phyloP scores from a whole-genome alignment of 208 protist genomes.

The Trypanosoma lewisi region DNA sequence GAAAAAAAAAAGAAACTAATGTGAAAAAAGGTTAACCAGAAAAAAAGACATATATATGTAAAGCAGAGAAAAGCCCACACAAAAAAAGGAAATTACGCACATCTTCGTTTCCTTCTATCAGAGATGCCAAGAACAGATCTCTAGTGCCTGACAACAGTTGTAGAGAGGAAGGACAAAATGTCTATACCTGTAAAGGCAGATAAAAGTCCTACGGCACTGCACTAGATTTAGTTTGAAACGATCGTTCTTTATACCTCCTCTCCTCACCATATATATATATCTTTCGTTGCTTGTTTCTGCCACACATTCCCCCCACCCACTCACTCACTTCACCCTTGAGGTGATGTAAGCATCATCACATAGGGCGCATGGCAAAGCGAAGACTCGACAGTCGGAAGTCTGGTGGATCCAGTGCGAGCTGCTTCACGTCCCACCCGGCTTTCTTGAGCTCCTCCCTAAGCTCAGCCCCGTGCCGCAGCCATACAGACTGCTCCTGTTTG shows the following conservation, averaged over 20 bases:
- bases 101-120: no score
- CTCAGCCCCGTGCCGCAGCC: conserved; percentile 28
- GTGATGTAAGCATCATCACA: conserved; percentile 28
- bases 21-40: background rate
- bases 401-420: conserved; percentile 64
- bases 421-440: conserved; percentile 68
- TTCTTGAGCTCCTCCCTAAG: conserved; percentile 36
- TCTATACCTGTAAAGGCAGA: no score
- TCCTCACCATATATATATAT: background rate
- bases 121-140: no score
- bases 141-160: no score
- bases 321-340: no score
- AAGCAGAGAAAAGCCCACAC: no score
- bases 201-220: no score
- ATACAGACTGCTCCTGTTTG: conserved; percentile 42
- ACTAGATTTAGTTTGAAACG: conserved; percentile 7
- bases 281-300: background rate
- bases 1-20: background rate
- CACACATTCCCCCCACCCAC: background rate
- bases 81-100: no score
- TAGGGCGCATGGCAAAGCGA: conserved; percentile 21
- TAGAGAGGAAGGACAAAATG: no score
- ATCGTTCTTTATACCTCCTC: no score
- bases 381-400: conserved; percentile 64
- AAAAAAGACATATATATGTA: no score